Evolutionary conservation across 306 rosid genomes (phyloP), one percentile per base, ranked within the genome.

Genomic region (Erythrophleum fordii): DNA sequence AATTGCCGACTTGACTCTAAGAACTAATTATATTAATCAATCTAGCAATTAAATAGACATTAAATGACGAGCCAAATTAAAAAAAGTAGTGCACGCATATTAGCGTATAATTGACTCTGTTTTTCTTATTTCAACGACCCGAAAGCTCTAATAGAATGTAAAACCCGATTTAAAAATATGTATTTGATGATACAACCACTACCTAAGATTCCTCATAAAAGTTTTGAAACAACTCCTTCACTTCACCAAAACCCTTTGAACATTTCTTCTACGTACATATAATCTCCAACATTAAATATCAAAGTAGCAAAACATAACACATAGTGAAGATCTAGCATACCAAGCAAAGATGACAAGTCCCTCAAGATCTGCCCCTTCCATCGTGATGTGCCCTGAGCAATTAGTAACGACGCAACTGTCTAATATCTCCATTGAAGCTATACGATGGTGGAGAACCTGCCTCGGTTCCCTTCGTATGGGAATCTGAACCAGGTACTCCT

Each of bases 401-500:
- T 28, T 76, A 12, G 66, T 26, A 37, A 55, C 62, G 13, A 83
- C 83, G 37, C 78, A 83, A 29, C 58, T 80, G 5, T 83, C 89
- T 17, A 77, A 79, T 72, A 13, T 75, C n/a, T 83, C 85, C 16
- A 83, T 72, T 26, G 89, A 83, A 77, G 83, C 65, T 8, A n/a
- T 86, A 86, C 39, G 83, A 86, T 80, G 85, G 51, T 5, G 78
- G 56, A 18, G 72, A 83, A 67, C 46, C 80, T 41, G 79, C 85
- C 3, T 80, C 89, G 13, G 51, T 86, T 44, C 87, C 89, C 0
- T 86, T 86, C 42, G 79, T 29, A 1, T 86, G 89, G 89, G 89
- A 86, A 81, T 83, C 89, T 52, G 83, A 83, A 80, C 89, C 89
- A 26, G 89, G 89, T 13, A 86, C 89, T 68, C 89, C 89, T 26